A percentile compares a stretch with the other conserved stretches of the same genome.
Evolutionary conservation across 495 filamentous ascomycete genomes (phyloP).

Genomic region (Talaromyces ruber): DNA sequence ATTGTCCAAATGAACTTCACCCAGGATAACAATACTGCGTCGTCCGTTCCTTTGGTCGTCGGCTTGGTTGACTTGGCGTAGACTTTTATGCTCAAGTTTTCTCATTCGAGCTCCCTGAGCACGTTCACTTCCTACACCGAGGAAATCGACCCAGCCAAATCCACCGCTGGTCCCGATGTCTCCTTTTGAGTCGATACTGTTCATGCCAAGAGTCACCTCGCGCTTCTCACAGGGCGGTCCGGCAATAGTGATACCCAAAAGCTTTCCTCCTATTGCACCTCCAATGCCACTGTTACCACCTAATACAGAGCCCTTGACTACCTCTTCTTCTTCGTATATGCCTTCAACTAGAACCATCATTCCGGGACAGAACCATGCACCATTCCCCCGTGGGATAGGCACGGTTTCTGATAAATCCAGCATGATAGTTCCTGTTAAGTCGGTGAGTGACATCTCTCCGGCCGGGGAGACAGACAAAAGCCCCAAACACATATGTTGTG

Average conservation of each 20-base stretch:
- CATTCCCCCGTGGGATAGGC: constrained; percentile 66
- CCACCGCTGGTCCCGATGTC: constrained; percentile 59
- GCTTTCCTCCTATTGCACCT: constrained; percentile 79
- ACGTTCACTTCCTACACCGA: constrained; percentile 84
- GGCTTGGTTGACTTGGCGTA: constrained; percentile 13
- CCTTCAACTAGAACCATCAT: constrained; percentile 95
- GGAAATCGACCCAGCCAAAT: constrained; percentile 95
- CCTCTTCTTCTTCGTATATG: constrained; percentile 85
- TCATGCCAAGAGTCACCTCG: constrained; percentile 65
- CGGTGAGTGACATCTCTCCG: constrained; percentile 71
- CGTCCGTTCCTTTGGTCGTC: constrained; percentile 26
- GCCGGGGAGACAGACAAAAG: constrained; percentile 74
- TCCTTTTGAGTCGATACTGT: constrained; percentile 39
- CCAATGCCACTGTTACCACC: constrained; percentile 74
- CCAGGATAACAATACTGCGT: constrained; percentile 59
- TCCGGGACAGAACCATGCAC: constrained; percentile 83
- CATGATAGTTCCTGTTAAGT: constrained; percentile 77
- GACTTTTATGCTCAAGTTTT: constrained; percentile 49
- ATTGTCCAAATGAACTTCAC: constrained; percentile 79
- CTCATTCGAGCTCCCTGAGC: constrained; percentile 77
- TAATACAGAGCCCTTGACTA: constrained; percentile 53
- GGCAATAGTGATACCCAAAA: constrained; percentile 81
- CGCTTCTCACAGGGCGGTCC: constrained; percentile 86
- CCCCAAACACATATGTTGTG: constrained; percentile 78
- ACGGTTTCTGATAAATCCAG: constrained; percentile 76